Evolutionary conservation across 306 rosid genomes (phyloP).

Genomic region (Cicer yamashitae): DNA sequence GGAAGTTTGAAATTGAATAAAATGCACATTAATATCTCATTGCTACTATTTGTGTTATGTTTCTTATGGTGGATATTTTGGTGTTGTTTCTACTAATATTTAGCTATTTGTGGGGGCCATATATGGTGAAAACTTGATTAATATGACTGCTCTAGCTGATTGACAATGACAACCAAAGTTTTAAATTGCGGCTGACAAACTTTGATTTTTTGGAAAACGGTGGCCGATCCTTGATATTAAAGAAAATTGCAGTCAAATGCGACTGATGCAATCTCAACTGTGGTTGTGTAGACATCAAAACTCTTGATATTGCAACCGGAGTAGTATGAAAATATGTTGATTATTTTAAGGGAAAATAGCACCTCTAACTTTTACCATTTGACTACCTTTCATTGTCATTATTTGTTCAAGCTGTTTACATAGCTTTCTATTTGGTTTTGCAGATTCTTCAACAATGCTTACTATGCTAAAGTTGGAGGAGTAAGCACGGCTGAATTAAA

Average conservation of each 20-base stretch:
- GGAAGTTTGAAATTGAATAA: conserved; percentile 8
- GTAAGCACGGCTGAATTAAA: conserved; percentile 81
- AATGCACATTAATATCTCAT: not conserved
- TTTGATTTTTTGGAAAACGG: not conserved
- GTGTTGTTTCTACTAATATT: not conserved
- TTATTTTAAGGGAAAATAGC: conserved; percentile 1
- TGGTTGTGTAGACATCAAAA: not conserved
- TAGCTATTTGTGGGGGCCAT: not conserved
- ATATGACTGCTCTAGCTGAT: conserved; percentile 5
- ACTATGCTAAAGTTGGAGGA: conserved; percentile 97
- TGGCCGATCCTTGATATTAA: not conserved
- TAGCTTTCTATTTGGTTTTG: conserved; percentile 42
- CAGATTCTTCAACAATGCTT: conserved; percentile 94
- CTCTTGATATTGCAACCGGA: not conserved
- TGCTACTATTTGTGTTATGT: not conserved
- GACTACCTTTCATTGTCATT: conserved; percentile 1
- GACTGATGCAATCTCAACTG: not conserved
- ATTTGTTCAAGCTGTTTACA: conserved; percentile 16
- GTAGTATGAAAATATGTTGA: conserved; percentile 11
- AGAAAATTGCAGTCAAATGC: not conserved
- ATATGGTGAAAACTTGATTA: not conserved
- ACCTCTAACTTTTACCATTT: conserved; percentile 7
- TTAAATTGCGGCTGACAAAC: not conserved
- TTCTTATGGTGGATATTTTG: not conserved
- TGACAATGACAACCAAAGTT: conserved; percentile 23